A percentile compares a stretch with the other conserved stretches of the same genome.
Evolutionary conservation across 768 basidiomycete genomes (phyloP).

Genomic region (Cystobasidium tubakii): DNA sequence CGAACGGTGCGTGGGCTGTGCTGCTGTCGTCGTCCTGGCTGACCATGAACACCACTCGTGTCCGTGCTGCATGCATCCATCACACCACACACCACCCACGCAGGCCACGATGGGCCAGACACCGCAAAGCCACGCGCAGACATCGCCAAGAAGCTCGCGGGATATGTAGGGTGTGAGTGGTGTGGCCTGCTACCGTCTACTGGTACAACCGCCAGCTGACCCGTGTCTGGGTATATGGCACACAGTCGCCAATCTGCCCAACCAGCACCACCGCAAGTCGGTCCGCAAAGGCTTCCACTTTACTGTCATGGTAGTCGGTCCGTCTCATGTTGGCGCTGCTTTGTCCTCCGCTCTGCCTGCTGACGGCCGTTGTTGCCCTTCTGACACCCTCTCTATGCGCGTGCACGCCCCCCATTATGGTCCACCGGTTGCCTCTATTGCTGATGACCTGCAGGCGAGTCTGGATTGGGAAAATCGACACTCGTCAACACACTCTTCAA

Average conservation of each 20-base stretch:
- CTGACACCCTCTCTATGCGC: constrained; percentile 45
- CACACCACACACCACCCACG: constrained; percentile 38
- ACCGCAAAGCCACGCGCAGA: constrained; percentile 25
- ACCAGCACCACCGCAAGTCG: constrained; percentile 98
- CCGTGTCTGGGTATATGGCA: too few relatives aligned
- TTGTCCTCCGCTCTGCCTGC: constrained; percentile 15
- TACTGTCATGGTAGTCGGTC: constrained; percentile 97
- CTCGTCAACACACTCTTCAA: constrained; percentile 98
- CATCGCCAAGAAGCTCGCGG: constrained; percentile 69
- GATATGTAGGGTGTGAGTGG: constrained; percentile 68
- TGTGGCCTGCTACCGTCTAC: neutral
- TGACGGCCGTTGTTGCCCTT: constrained; percentile 38
- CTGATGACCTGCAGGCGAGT: constrained; percentile 80
- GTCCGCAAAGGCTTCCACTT: constrained; percentile 98
- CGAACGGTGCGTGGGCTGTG: constrained; percentile 1
- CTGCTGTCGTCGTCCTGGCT: neutral
- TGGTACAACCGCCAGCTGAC: too few relatives aligned
- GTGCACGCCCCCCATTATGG: constrained; percentile 1
- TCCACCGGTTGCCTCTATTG: too few relatives aligned
- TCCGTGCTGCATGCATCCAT: neutral
- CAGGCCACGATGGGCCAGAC: constrained; percentile 47
- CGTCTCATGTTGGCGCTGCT: constrained; percentile 49
- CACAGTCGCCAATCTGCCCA: constrained; percentile 88
- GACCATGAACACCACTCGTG: neutral
- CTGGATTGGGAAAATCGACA: constrained; percentile 96